Evolutionary conservation across 495 filamentous ascomycete species (phyloP), one percentile per base, ranked within the genome.

Genomic region (Parachaetomium inaequale): DNA sequence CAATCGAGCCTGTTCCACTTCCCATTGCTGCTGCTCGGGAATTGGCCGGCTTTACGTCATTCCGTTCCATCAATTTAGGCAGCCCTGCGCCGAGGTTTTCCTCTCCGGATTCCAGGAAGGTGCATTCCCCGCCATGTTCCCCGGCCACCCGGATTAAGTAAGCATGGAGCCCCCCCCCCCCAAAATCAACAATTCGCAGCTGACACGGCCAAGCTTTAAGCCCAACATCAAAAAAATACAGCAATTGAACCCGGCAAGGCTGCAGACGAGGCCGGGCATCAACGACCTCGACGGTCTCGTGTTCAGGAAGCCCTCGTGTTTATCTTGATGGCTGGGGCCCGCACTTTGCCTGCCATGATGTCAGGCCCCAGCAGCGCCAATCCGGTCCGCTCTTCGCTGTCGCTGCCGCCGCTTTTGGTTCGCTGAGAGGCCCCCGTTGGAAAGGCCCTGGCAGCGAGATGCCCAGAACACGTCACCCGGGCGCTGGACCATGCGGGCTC

Each of bases 401-500:
- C 42, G 2, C 29, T 38, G 11, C 12, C 29, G 38, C 32, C 60
- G 19, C 21, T 56, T 62, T 57, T 56, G 60, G 60, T 62, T 62
- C 60, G 31, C 31, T 51, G 42, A 57, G 4, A 23, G 42, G 7
- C 29, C 59, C 60, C 43, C 1, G 52, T 4, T 23, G 19, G 7
- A 55, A 31, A 29, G 45, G 29, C 58, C 45, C 46, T 47, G 36
- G 36, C 59, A 59, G 47, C 57, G 49, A 47, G 19, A 45, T 2
- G 25, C 52, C 51, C 32, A 43, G 56, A 62, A 61, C 68, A 68
- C 68, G 68, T 70, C 68, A 68, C 67, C 59, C 42, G 63, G 62
- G 58, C 53, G 54, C 19, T 32, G 7, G 58, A 28, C 34, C 61
- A 70, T 70, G 68, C 68, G 65, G 58, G 63, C 28, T 65, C 26